Conservation (phyloP, 495 filamentous ascomycete species). For the Staphylotrichum tortipilum region DNA sequence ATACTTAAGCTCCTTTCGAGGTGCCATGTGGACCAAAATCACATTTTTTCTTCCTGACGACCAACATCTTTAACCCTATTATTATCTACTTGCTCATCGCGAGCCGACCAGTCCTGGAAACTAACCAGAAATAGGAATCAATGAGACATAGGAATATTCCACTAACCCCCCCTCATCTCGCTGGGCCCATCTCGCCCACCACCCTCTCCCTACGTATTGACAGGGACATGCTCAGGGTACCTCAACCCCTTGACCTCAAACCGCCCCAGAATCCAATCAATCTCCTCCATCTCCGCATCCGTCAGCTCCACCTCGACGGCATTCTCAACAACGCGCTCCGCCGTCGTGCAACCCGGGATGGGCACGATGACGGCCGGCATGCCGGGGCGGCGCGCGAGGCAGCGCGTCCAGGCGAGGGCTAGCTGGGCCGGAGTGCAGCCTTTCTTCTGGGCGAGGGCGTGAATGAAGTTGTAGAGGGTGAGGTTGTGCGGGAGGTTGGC, state of each 20-base stretch:
- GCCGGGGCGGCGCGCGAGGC: constrained; percentile 47
- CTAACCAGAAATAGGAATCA: neutral
- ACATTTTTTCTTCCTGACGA: constrained; percentile 25
- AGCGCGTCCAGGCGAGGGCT: constrained; percentile 62
- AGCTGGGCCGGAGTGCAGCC: constrained; percentile 66
- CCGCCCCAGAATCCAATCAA: constrained; percentile 37
- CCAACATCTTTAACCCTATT: neutral
- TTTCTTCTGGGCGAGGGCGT: constrained; percentile 60
- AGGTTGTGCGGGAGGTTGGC: constrained; percentile 67
- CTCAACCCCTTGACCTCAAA: constrained; percentile 36
- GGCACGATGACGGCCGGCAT: constrained; percentile 69
- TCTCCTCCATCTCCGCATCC: constrained; percentile 41
- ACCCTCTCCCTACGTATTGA: constrained; percentile 23
- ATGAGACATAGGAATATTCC: neutral
- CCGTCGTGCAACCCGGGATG: constrained; percentile 64
- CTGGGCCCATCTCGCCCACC: neutral
- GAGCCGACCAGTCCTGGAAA: neutral
- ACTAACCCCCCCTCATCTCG: neutral
- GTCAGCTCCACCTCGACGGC: constrained; percentile 33
- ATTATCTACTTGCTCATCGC: neutral
- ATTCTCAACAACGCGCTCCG: constrained; percentile 44
- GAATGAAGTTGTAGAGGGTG: constrained; percentile 57
- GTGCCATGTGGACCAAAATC: constrained; percentile 22
- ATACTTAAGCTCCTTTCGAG: constrained; percentile 36
- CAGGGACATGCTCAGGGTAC: constrained; percentile 27